Evolutionary conservation across 805 yeast species (phyloP), one percentile per base, ranked within the genome.

Genomic region (Starmerella gropengiesseri): DNA sequence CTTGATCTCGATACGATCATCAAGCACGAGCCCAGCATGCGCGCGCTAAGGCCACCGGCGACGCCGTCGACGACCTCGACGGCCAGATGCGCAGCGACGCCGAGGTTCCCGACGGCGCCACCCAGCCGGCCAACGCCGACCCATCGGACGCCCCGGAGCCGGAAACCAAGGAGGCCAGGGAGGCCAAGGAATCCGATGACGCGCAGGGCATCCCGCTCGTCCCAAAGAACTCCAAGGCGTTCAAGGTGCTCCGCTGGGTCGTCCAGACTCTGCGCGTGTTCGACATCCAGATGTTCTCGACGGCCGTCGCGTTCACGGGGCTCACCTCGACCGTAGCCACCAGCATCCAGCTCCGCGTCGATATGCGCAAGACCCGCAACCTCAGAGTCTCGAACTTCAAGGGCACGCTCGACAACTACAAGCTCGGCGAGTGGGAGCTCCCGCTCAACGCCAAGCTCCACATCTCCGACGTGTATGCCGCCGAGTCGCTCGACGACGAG

Each of bases 391-490:
- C 50, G 21, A 56, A 53, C 21, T 61, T 62, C 46, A 55, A 57
- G 12, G 66, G 66, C 5, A 62, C 65, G 4, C 53, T 62, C 14
- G 64, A 62, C 38, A 50, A 49, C 45, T 53, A 54, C 46, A 41
- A 48, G 40, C 44, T 53, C 34, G 47, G 50, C 25, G 47, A 50
- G 7, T 52, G 51, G 27, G 65, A 61, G 40, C 46, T 57, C 22
- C 59, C 61, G 6, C 53, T 61, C 3, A 46, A 47, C 18, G 46
- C 54, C 31, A 49, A 52, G 36, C 37, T 62, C 22, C 29, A 40
- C 25, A 33, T 60, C 5, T 34, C 45, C 22, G 64, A 62, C 40
- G 49, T 60, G 14, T 60, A 55, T 37, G 43, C 57, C n/a, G 57
- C 58, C 7, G 46, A 57, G 21, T 44, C 48, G 7, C 44, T 52